Evolutionary conservation across 108 stramenopile species (phyloP).

Genomic region (Nitzschia sp.): DNA sequence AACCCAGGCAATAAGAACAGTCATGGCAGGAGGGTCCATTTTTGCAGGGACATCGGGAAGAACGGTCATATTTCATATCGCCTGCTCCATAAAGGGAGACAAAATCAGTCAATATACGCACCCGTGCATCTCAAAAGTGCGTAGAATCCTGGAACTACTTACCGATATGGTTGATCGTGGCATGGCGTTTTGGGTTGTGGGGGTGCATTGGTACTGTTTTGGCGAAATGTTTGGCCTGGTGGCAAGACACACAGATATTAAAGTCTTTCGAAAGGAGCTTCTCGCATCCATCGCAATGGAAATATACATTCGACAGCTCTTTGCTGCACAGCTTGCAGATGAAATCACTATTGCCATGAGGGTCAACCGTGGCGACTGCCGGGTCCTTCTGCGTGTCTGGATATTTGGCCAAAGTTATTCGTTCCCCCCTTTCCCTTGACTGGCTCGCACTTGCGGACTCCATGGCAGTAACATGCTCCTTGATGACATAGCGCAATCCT

Average conservation of each 20-base stretch:
- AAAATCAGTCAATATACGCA: too few species aligned
- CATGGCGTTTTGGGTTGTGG: conserved; percentile 41
- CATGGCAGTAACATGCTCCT: conserved; percentile 17
- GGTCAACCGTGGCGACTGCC: conserved; percentile 35
- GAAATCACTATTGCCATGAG: conserved; percentile 63
- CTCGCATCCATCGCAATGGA: conserved; percentile 90
- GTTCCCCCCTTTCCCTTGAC: not conserved
- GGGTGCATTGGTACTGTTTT: conserved; percentile 52
- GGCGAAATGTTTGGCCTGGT: conserved; percentile 44
- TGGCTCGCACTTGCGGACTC: not conserved
- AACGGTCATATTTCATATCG: conserved; percentile 27
- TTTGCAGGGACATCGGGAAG: conserved; percentile 63
- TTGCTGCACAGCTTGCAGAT: conserved; percentile 68
- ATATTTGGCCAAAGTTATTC: conserved; percentile 19
- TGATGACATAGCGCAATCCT: conserved; percentile 24
- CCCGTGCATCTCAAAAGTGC: too few species aligned
- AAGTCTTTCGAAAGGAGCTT: conserved; percentile 74
- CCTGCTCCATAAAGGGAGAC: not conserved
- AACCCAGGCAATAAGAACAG: conserved; percentile 62
- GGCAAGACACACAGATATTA: conserved; percentile 81
- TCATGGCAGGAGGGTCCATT: conserved; percentile 53
- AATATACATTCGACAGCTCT: conserved; percentile 84
- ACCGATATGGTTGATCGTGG: conserved; percentile 64
- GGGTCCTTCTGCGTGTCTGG: conserved; percentile 37
- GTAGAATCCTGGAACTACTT: conserved; percentile 8